Evolutionary conservation across 176 grass and related monocot genomes (phyloP).

Genomic region (Pharus latifolius): DNA sequence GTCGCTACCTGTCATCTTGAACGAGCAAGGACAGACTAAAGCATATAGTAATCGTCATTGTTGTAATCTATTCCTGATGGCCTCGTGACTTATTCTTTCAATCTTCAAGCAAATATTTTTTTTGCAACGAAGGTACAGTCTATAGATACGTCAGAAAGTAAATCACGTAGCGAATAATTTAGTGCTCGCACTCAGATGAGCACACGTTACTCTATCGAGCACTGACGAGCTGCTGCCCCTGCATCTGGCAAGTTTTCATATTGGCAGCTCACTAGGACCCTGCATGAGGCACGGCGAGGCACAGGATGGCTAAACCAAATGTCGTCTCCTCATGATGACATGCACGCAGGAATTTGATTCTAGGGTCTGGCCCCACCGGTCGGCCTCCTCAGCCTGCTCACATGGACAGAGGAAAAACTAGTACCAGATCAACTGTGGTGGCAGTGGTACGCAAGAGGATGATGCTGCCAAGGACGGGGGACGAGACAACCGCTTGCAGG

Average conservation of each 20-base stretch:
- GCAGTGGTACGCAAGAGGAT: background rate
- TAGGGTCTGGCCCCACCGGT: too few relatives aligned
- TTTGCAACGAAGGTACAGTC: background rate
- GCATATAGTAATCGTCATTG: too few relatives aligned
- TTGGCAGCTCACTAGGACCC: background rate
- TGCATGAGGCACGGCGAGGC: background rate
- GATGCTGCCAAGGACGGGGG: background rate
- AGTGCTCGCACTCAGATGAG: background rate
- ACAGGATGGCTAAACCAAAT: background rate
- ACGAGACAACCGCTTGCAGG: background rate
- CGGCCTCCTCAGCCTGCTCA: too few relatives aligned
- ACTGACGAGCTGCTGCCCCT: background rate
- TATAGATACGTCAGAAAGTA: background rate
- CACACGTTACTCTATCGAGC: background rate
- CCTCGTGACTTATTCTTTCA: background rate
- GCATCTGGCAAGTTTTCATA: background rate
- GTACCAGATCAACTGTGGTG: background rate
- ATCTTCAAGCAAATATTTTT: background rate
- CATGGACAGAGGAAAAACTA: background rate
- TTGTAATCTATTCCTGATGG: too few relatives aligned
- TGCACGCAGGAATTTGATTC: too few relatives aligned
- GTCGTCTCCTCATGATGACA: too few relatives aligned
- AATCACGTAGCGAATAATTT: background rate
- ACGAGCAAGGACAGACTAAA: too few relatives aligned
- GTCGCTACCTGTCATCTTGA: background rate